These are phyloP conservation scores for Euptelea pleiosperma DNA, from an alignment of 164 flowering plant species.

Conservation along the genomic window DNA sequence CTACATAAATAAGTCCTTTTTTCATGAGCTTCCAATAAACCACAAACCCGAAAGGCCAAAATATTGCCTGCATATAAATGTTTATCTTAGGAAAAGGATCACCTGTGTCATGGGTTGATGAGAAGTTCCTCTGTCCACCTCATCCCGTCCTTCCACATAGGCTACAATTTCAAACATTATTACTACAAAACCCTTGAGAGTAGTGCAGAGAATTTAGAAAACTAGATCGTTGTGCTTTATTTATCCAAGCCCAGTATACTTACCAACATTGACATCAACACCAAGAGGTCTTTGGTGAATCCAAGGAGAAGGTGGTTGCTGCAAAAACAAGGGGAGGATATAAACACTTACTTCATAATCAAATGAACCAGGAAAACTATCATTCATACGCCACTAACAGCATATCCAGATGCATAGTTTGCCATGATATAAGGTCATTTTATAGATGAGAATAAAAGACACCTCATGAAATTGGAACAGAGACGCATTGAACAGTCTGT, in stretches of 20 bases:
- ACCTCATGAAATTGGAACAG: too few relatives aligned
- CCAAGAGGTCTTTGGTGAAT: slow-evolving; percentile 70
- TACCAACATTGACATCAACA: slow-evolving; percentile 95
- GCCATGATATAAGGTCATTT: too few relatives aligned
- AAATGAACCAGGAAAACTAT: too few relatives aligned
- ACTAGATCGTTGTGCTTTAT: not conserved
- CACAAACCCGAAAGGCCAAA: not conserved
- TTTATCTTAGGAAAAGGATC: not conserved
- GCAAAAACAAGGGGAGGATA: slow-evolving; percentile 20
- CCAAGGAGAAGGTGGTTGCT: slow-evolving; percentile 92
- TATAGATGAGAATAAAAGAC: not conserved
- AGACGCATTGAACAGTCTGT: too few relatives aligned
- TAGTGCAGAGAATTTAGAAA: not conserved
- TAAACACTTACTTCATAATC: not conserved
- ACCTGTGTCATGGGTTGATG: slow-evolving; percentile 76
- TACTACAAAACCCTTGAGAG: not conserved
- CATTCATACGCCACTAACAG: too few relatives aligned
- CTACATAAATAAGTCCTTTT: not conserved
- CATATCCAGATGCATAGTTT: too few relatives aligned
- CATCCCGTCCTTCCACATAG: slow-evolving; percentile 88
- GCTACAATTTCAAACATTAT: slow-evolving; percentile 40
- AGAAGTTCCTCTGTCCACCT: slow-evolving; percentile 60
- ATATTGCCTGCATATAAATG: not conserved
- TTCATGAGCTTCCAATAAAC: not conserved
- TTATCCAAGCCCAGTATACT: slow-evolving; percentile 24